phyloP scores from a whole-genome alignment of 75 land plant species.

The Cunninghamia lanceolata region DNA sequence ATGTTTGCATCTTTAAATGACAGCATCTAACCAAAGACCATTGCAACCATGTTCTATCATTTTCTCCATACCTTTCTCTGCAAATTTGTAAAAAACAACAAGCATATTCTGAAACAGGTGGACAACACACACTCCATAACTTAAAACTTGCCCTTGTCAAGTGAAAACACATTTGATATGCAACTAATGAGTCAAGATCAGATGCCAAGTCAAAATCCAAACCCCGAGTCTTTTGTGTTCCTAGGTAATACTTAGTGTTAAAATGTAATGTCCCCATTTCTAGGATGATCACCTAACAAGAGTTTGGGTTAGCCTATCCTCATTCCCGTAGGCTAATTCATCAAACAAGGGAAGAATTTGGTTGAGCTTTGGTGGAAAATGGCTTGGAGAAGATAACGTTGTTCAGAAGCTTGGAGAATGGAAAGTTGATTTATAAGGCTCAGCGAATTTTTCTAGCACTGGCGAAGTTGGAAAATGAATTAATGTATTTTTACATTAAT shows the following conservation, averaged over 20 bases:
- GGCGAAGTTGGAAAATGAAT: too few species aligned
- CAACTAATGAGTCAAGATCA: not conserved
- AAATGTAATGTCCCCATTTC: too few species aligned
- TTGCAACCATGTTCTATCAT: not conserved
- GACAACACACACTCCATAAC: not conserved
- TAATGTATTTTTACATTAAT: too few species aligned
- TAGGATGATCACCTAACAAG: too few species aligned
- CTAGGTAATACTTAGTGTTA: not conserved
- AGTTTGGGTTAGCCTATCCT: too few species aligned
- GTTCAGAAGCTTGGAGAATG: too few species aligned
- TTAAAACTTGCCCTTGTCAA: not conserved
- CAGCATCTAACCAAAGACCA: not conserved
- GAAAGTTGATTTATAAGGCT: too few species aligned
- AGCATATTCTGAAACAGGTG: not conserved
- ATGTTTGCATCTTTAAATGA: not conserved
- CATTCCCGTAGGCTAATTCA: too few species aligned
- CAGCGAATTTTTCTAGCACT: too few species aligned
- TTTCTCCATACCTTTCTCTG: not conserved
- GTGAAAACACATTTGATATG: not conserved
- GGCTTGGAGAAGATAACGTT: too few species aligned
- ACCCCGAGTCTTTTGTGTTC: not conserved
- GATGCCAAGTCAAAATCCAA: not conserved
- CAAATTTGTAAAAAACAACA: not conserved
- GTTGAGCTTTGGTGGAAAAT: too few species aligned
- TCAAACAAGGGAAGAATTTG: too few species aligned